A percentile compares a stretch with the other conserved stretches of the same genome.
These are phyloP conservation scores for Botrytis deweyae DNA, from an alignment of 2,329 filamentous ascomycete genomes.

Conservation along the genomic window DNA sequence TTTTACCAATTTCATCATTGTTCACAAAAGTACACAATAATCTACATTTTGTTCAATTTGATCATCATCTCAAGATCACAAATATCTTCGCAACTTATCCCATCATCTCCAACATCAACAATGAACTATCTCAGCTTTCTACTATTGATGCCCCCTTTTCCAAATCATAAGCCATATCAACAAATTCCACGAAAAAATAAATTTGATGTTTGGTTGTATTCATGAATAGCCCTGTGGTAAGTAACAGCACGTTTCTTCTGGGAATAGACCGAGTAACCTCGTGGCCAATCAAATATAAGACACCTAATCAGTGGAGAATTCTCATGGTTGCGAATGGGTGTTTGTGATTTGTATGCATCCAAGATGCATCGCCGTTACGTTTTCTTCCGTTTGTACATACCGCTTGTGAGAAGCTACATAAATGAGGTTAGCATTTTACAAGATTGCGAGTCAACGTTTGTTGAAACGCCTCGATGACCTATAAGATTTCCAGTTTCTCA, in stretches of 20 bases:
- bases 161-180: too few species aligned
- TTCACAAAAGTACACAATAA: background rate
- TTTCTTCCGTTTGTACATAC: too few species aligned
- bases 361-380: too few species aligned
- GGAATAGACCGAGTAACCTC: background rate
- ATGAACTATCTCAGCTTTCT: too few species aligned
- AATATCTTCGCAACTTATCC: background rate
- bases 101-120: too few species aligned
- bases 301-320: background rate
- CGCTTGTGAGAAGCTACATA: too few species aligned
- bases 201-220: background rate
- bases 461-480: background rate
- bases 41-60: background rate
- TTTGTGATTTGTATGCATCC: background rate
- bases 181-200: too few species aligned
- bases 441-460: background rate
- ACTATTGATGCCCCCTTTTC: too few species aligned
- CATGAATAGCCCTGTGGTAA: background rate
- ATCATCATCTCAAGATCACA: background rate
- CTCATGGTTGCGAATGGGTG: background rate
- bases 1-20: background rate
- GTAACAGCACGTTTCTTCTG: background rate
- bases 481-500: background rate
- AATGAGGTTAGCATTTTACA: background rate
- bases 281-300: background rate